Evolutionary conservation across 768 basidiomycete genomes (phyloP), one percentile per base, ranked within the genome.

Genomic region (Mrakia frigida): DNA sequence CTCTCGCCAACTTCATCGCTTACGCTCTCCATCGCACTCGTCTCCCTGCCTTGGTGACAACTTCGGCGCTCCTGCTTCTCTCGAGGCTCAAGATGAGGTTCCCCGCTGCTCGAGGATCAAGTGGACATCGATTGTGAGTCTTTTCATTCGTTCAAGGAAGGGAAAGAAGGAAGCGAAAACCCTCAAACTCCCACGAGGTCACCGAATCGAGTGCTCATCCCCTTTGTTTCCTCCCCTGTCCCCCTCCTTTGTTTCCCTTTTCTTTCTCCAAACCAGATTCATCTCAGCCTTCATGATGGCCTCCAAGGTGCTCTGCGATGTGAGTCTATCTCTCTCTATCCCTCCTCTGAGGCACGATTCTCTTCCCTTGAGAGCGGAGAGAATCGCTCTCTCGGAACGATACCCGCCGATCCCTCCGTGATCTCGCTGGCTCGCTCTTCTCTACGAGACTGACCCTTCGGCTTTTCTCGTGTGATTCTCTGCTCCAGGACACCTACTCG

Each of bases 41-140:
- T 75, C 86, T 93, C 0, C 89, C 90, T 65, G 81, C 86, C 10
- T 86, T 88, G 25, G 91, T 92, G 77, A 88, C 88, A 9, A 87
- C 87, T 79, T 88, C 90, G 37, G 88, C 90, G 0, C 86, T 89
- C 35, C 85, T 92, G 85, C 79, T 95, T 35, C 87, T 97, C 13
- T 89, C 90, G 78, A 89, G 93, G 28, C 86, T 97, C 77, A 97
- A 97, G 85, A 89, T 89, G 41, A 90, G 92, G 25, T 94, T 94
- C 83, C 93, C 93, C 3, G 91, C 92, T 5, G 93, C 92, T 10
- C 88, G 91, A 35, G 93, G 94, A 18, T 93, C 92, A 1, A 93
- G 92, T 0, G 93, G 93, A 28, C 93, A 97, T 81, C 88, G 93
- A 0, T 84, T 97, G 21, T 75, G 71, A 68, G 65, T 68, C 3